phyloP scores from a whole-genome alignment of 1,284 basidiomycete genomes.

The Cryptococcus floricola region DNA sequence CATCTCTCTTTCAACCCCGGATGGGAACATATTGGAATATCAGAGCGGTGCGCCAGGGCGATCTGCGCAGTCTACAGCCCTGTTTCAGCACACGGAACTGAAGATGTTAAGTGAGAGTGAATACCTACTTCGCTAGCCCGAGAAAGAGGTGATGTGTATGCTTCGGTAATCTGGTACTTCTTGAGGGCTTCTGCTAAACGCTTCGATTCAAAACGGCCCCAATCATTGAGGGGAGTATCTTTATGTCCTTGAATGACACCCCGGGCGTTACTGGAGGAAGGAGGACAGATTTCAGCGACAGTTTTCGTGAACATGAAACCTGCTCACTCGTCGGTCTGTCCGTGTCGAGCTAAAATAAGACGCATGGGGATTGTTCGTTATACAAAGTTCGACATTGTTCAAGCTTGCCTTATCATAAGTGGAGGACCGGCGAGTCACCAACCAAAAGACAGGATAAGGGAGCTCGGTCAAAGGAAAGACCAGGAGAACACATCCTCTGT shows the following conservation, averaged over 20 bases:
- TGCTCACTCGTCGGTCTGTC: slow-evolving; percentile 45
- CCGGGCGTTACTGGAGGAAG: slow-evolving; percentile 32
- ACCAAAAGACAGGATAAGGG: no score
- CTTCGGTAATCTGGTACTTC: slow-evolving; percentile 24
- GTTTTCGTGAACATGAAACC: background rate
- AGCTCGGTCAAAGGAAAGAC: no score
- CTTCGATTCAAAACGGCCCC: slow-evolving; percentile 32
- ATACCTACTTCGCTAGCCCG: slow-evolving; percentile 42
- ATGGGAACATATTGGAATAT: slow-evolving; percentile 14
- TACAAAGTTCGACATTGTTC: no score
- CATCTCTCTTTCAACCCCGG: slow-evolving; percentile 31
- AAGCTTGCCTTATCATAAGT: no score
- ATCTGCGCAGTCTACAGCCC: slow-evolving; percentile 34
- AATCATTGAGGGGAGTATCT: slow-evolving; percentile 44
- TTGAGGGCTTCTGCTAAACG: slow-evolving; percentile 24
- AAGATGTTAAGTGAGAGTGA: background rate
- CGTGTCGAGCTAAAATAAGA: slow-evolving; percentile 40
- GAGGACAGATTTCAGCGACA: background rate
- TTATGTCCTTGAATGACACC: slow-evolving; percentile 47
- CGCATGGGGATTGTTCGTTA: slow-evolving; percentile 18
- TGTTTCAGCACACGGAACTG: background rate
- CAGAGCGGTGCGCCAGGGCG: slow-evolving; percentile 20
- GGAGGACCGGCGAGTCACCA: no score
- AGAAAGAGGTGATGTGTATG: slow-evolving; percentile 28
- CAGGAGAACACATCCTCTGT: no score